phyloP scores from a whole-genome alignment of 352 stramenopile genomes.

The Thraustochytrium striatum region DNA sequence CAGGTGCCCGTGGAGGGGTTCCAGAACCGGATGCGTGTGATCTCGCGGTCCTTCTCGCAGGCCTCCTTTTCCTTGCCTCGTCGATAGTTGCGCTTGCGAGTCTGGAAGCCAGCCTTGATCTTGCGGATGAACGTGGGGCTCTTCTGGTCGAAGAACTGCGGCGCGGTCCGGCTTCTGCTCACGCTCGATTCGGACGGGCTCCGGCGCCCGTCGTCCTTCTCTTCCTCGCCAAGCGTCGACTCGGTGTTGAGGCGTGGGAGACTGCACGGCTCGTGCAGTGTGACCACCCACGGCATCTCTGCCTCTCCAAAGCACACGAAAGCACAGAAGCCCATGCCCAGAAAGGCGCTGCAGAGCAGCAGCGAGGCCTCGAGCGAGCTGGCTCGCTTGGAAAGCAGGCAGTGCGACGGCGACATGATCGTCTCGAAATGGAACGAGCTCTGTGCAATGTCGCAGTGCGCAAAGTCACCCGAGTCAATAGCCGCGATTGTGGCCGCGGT shows the following conservation, averaged over 20 bases:
- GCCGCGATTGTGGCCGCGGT: not conserved
- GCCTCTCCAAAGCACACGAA: not conserved
- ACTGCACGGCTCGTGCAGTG: not conserved
- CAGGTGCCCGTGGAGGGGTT: not conserved
- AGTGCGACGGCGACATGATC: not conserved
- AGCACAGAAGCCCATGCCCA: not conserved
- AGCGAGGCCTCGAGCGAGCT: constrained; percentile 62
- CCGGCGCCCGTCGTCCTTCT: too few relatives aligned
- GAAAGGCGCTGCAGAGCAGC: constrained; percentile 58
- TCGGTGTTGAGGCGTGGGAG: too few relatives aligned
- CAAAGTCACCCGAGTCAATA: constrained; percentile 3
- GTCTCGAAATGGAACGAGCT: constrained; percentile 26
- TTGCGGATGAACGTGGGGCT: too few relatives aligned
- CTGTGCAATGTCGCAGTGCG: not conserved
- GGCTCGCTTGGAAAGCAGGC: not conserved
- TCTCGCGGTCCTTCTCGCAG: not conserved
- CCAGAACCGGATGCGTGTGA: not conserved
- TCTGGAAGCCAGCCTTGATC: too few relatives aligned
- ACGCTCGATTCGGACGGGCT: too few relatives aligned
- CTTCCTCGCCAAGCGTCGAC: too few relatives aligned
- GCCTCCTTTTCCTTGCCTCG: not conserved
- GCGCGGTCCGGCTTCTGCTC: too few relatives aligned
- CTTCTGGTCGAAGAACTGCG: too few relatives aligned
- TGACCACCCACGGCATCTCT: constrained; percentile 39
- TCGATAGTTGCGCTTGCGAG: not conserved